Evolutionary conservation across 2,329 filamentous ascomycete genomes (phyloP), one percentile per base, ranked within the genome.

Genomic region (Nigrospora osmanthi): DNA sequence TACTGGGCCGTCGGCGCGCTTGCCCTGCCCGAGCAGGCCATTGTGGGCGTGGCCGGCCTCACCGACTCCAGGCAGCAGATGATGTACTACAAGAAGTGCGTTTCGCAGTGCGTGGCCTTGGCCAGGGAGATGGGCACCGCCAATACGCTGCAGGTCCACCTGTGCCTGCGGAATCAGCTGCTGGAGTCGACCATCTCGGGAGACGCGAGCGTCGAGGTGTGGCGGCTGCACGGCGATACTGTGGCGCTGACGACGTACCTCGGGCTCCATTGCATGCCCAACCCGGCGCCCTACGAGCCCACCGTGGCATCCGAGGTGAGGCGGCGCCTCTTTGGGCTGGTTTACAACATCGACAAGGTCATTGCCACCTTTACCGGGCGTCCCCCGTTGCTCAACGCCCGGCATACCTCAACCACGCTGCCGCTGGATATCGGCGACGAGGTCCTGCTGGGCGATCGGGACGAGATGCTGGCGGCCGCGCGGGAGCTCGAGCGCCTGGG

Each of bases 381-480:
- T 1, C 79, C 78, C 1, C 78, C 78, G 0, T 56, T 72, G 2
- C 55, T 79, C 6, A 67, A 68, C 11, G 68, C 75, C 30, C 68
- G 74, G 2, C 81, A 80, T 52, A 74, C 70, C 39, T 68, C 69
- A 7, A 69, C 76, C 2, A 73, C 76, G 14, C 54, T 72, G 2
- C 77, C 78, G 0, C 60, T 81, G 0, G 79, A 81, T 51, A 54
- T 83, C 0, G 64, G 60, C 4, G 76, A 80, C 38, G 58, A 68
- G 1, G 65, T 73, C 13, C 59, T 76, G 0, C 58, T 78, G 17
- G 63, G 64, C 3, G 68, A 71, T 11, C 67, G 65, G 0, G 57
- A 63, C 3, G 65, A 66, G 2, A 54, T 75, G 5, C 56, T 65
- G 4, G 47, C 49, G 2, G 70, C 49, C 74, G 1, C 53, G 33